phyloP scores from a whole-genome alignment of 2,329 filamentous ascomycete species.

The Colletotrichum lentis region DNA sequence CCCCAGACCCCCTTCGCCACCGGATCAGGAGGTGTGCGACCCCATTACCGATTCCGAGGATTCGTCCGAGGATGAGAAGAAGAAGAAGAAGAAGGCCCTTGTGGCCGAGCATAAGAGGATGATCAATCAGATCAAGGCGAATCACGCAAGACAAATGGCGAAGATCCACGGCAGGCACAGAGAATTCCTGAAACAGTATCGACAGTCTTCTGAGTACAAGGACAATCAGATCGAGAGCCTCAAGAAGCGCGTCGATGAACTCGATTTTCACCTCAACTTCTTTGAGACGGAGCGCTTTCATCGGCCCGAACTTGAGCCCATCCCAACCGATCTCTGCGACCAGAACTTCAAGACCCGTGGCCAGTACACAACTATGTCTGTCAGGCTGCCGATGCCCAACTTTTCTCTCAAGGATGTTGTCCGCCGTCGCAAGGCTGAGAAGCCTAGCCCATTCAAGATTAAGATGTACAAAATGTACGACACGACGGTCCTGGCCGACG shows the following conservation, averaged over 20 bases:
- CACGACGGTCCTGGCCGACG: not conserved
- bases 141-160: not conserved
- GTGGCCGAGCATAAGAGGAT: not conserved
- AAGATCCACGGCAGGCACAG: not conserved
- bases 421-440: not conserved
- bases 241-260: too few relatives aligned
- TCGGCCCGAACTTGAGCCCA: not conserved
- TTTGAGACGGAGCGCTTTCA: not conserved
- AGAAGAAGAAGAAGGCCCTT: not conserved
- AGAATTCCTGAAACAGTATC: not conserved
- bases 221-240: not conserved
- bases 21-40: conserved; percentile 17
- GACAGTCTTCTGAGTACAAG: not conserved
- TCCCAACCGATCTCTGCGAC: not conserved
- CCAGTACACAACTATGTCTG: not conserved
- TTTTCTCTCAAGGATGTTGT: not conserved
- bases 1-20: conserved; percentile 2
- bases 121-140: not conserved
- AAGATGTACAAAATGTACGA: not conserved
- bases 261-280: not conserved
- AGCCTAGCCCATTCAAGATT: not conserved
- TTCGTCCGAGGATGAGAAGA: not conserved
- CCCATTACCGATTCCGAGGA: not conserved
- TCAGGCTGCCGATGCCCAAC: not conserved
- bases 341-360: not conserved